These are phyloP conservation scores for Phytophthora cryptogea DNA, from an alignment of 352 stramenopile species.

Conservation along the genomic window DNA sequence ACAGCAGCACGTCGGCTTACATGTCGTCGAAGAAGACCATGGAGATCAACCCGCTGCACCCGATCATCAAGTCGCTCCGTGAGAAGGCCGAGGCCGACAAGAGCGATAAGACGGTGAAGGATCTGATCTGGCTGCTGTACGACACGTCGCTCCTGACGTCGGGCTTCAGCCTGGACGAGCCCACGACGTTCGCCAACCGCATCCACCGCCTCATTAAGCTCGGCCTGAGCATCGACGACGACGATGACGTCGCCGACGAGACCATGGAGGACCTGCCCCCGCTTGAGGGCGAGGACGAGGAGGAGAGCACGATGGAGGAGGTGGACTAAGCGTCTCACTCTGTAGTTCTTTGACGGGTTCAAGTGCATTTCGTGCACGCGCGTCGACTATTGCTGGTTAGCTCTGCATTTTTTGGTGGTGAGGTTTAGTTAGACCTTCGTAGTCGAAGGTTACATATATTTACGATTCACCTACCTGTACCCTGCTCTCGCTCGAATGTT, in stretches of 20 bases:
- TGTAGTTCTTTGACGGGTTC: conserved; percentile 14
- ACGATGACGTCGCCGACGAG: conserved; percentile 94
- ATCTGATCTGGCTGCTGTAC: conserved; percentile 99
- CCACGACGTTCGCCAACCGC: conserved; percentile 98
- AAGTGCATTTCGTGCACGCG: conserved; percentile 8
- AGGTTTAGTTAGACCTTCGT: conserved; percentile 51
- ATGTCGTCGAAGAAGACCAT: conserved; percentile 99
- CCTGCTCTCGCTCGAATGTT: conserved; percentile 1
- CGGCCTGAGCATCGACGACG: conserved; percentile 98
- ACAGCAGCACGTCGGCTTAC: conserved; percentile 97
- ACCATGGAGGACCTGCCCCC: conserved; percentile 97
- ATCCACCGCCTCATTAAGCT: conserved; percentile 99
- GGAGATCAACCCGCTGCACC: conserved; percentile 99
- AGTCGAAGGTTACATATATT: conserved; percentile 70
- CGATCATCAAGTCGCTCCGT: conserved; percentile 98
- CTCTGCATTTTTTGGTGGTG: conserved; percentile 48
- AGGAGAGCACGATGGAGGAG: conserved; percentile 98
- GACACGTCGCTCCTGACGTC: conserved; percentile 99
- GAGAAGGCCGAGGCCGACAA: conserved; percentile 99
- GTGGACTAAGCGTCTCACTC: conserved; percentile 92
- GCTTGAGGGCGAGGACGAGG: conserved; percentile 95
- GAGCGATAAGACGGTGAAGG: conserved; percentile 99
- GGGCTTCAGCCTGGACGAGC: conserved; percentile 99
- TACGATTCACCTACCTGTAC: conserved; percentile 52
- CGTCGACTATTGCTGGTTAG: conserved; percentile 22